Evolutionary conservation across 257 asterid species (phyloP).

Genomic region (Leptodermis oblonga): DNA sequence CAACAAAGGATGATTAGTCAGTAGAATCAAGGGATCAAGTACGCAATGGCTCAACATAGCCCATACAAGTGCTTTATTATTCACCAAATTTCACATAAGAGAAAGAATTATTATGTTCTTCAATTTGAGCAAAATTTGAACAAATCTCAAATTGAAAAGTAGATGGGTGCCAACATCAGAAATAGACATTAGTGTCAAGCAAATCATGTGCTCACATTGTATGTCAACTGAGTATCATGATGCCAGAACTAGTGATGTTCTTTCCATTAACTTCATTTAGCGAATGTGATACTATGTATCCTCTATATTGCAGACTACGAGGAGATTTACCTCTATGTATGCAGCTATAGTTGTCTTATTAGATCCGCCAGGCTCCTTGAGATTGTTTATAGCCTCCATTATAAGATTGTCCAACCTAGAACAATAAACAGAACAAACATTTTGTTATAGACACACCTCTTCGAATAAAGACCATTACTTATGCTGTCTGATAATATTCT

Average conservation of each 20-base stretch:
- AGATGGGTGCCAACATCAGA: not conserved
- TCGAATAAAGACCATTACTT: slow-evolving; percentile 10
- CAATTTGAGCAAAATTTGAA: not conserved
- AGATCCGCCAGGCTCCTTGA: slow-evolving; percentile 84
- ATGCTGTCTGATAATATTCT: not conserved
- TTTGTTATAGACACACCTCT: slow-evolving; percentile 18
- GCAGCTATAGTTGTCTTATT: slow-evolving; percentile 79
- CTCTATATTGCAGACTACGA: not conserved
- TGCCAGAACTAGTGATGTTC: not conserved
- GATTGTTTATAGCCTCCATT: slow-evolving; percentile 78
- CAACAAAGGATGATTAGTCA: not conserved
- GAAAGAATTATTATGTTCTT: not conserved
- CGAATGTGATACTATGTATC: not conserved
- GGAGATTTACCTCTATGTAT: slow-evolving; percentile 69
- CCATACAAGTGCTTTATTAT: not conserved
- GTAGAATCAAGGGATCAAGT: not conserved
- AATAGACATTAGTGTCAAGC: not conserved
- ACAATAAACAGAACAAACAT: slow-evolving; percentile 22
- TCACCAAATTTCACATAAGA: not conserved
- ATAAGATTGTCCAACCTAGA: slow-evolving; percentile 88
- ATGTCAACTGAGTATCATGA: not conserved
- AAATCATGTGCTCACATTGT: not conserved
- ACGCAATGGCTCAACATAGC: not conserved
- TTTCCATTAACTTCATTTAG: not conserved
- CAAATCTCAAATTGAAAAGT: not conserved